phyloP scores from a whole-genome alignment of 164 flowering plant species.

The Akebia trifoliata region DNA sequence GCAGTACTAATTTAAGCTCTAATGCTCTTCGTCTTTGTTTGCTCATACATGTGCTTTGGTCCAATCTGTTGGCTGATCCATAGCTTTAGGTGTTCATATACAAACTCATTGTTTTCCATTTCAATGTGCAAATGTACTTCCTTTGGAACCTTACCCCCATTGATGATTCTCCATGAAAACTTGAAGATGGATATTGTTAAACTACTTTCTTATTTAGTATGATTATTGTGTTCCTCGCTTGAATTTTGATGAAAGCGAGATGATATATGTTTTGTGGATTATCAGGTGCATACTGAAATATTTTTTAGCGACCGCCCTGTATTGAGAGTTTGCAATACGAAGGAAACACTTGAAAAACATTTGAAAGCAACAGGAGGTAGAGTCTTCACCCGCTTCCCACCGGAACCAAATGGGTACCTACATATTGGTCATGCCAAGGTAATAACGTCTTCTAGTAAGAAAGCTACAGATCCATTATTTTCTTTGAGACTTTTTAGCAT shows the following conservation, averaged over 20 bases:
- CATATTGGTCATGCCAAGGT: constrained; percentile 99
- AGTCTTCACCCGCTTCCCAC: constrained; percentile 87
- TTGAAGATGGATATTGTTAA: background rate
- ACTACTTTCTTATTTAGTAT: background rate
- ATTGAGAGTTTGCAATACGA: constrained; percentile 73
- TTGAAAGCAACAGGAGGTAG: constrained; percentile 62
- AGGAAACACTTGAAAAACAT: constrained; percentile 72
- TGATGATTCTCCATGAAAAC: background rate
- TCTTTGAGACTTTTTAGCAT: background rate
- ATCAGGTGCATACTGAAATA: constrained; percentile 90
- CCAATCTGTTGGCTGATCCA: no score
- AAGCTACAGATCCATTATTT: background rate
- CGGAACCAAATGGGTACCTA: constrained; percentile 98
- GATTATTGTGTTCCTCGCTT: background rate
- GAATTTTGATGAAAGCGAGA: constrained; percentile 1
- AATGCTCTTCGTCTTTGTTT: no score
- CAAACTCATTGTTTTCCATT: no score
- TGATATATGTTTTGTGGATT: constrained; percentile 12
- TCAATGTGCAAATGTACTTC: no score
- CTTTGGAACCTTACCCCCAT: no score
- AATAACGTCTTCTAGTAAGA: constrained; percentile 1
- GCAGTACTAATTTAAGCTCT: no score
- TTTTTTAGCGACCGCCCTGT: constrained; percentile 71
- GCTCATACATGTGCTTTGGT: no score
- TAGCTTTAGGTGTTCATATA: no score